Evolutionary conservation across 768 basidiomycete genomes (phyloP), one percentile per base, ranked within the genome.

Genomic region (Termitomyces sp.): DNA sequence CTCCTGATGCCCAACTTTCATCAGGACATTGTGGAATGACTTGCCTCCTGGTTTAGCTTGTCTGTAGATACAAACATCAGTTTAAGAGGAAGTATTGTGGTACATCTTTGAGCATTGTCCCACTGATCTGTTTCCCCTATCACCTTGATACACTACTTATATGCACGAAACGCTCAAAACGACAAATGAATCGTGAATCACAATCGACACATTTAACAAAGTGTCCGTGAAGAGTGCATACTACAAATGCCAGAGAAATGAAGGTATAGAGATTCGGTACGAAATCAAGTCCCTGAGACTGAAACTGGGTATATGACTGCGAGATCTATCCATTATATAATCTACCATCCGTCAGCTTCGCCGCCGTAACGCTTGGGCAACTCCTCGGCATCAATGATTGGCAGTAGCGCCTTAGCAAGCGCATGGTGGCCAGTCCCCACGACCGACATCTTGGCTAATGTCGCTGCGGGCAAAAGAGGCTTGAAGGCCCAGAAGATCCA

Each of bases 401-500:
- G 79, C n/a, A 79, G 66, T 13, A 93, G 76, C 2, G 83, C 83
- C 61, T 81, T 81, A 57, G 77, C 75, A 45, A 92, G 82, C 0
- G 80, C 72, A 57, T 75, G 70, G n/a, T 78, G 69, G 16, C 89
- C 84, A 24, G 78, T 75, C 43, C 90, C 90, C 18, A 90, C 86
- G 38, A 92, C 86, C 35, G 76, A 73, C 87, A 93, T 89, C 77
- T 92, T 93, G 8, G 86, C 85, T 35, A 90, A 67, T n/a, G 91
- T 92, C 30, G 80, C 80, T 7, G 87, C 69, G 1, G 90, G 81
- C 14, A 93, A 68, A 61, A 93, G 67, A 0, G 89, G 80, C 67
- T 87, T 92, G 78, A 92, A 92, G 16, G 77, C 62, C 90, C 90
- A 92, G 73, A 90, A 93, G 59, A 93, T 79, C 90, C 90, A 92